Evolutionary conservation across 2,329 filamentous ascomycete species (phyloP).

Genomic region (Verticillium dahliae): DNA sequence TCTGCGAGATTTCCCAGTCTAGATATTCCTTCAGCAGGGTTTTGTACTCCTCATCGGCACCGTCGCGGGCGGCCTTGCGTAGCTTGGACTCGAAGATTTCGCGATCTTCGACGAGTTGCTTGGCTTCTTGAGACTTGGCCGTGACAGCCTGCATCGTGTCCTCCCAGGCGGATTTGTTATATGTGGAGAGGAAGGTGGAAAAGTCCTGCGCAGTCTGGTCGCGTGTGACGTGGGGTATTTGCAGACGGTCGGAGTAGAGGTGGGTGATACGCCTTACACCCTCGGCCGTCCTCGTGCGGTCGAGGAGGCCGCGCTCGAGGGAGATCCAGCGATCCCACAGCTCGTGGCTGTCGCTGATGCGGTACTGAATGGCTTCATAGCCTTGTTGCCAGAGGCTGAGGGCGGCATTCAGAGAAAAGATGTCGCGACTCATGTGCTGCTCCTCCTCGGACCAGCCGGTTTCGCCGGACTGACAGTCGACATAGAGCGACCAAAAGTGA

Average conservation of each 20-base stretch:
- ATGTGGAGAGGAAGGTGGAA: conserved; percentile 67
- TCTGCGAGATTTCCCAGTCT: conserved; percentile 71
- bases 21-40: conserved; percentile 61
- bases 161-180: conserved; percentile 67
- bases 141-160: conserved; percentile 64
- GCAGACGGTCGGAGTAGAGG: conserved; percentile 64
- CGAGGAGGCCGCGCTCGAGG: conserved; percentile 63
- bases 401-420: conserved; percentile 63
- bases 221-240: conserved; percentile 69
- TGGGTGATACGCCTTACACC: conserved; percentile 59
- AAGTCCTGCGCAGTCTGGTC: conserved; percentile 69
- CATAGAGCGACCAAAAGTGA: conserved; percentile 67
- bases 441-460: conserved; percentile 61
- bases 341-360: conserved; percentile 68
- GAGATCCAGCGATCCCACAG: conserved; percentile 77
- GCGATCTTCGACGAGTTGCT: conserved; percentile 56
- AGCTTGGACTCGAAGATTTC: conserved; percentile 64
- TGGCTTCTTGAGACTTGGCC: conserved; percentile 55
- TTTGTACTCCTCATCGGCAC: conserved; percentile 49
- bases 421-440: conserved; percentile 58
- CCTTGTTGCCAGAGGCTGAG: conserved; percentile 66
- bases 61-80: conserved; percentile 47
- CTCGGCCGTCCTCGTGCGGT: conserved; percentile 44
- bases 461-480: conserved; percentile 51
- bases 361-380: conserved; percentile 65